phyloP scores from a whole-genome alignment of 768 basidiomycete species.

The Amanita muscaria region DNA sequence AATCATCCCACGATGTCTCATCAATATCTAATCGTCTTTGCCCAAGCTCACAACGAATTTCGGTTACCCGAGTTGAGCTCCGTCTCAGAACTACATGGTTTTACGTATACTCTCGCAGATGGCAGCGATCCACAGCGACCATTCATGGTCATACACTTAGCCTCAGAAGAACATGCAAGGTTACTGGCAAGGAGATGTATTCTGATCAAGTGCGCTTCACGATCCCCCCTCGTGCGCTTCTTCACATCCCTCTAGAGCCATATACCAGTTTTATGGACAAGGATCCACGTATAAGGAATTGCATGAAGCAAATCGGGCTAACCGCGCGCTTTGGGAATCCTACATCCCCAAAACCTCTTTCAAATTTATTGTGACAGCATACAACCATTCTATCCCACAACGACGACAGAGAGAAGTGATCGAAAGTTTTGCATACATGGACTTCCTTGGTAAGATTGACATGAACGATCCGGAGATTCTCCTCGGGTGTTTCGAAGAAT shows the following conservation, averaged over 20 bases:
- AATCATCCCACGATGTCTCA: slow-evolving; percentile 26
- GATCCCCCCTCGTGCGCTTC: neutral
- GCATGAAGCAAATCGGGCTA: slow-evolving; percentile 44
- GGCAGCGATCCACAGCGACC: slow-evolving; percentile 51
- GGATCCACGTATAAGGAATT: slow-evolving; percentile 63
- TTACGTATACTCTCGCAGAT: slow-evolving; percentile 44
- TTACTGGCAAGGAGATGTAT: slow-evolving; percentile 73
- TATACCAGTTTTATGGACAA: slow-evolving; percentile 72
- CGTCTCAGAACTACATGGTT: slow-evolving; percentile 63
- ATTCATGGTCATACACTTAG: slow-evolving; percentile 65
- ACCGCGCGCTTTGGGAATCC: slow-evolving; percentile 42
- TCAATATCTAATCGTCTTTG: slow-evolving; percentile 60
- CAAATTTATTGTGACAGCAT: slow-evolving; percentile 68
- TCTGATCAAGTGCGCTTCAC: slow-evolving; percentile 63
- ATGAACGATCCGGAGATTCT: slow-evolving; percentile 72
- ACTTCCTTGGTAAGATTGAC: slow-evolving; percentile 69
- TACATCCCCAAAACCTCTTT: slow-evolving; percentile 66
- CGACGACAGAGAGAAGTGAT: slow-evolving; percentile 57
- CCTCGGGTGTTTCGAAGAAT: slow-evolving; percentile 80
- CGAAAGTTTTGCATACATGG: slow-evolving; percentile 82
- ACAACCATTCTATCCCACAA: slow-evolving; percentile 68
- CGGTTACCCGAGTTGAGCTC: slow-evolving; percentile 78
- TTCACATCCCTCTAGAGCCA: slow-evolving; percentile 36
- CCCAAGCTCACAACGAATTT: slow-evolving; percentile 75
- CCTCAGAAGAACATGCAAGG: slow-evolving; percentile 63